Evolutionary conservation across 2,329 filamentous ascomycete species (phyloP).

Genomic region (Gaeumannomyces sp.): DNA sequence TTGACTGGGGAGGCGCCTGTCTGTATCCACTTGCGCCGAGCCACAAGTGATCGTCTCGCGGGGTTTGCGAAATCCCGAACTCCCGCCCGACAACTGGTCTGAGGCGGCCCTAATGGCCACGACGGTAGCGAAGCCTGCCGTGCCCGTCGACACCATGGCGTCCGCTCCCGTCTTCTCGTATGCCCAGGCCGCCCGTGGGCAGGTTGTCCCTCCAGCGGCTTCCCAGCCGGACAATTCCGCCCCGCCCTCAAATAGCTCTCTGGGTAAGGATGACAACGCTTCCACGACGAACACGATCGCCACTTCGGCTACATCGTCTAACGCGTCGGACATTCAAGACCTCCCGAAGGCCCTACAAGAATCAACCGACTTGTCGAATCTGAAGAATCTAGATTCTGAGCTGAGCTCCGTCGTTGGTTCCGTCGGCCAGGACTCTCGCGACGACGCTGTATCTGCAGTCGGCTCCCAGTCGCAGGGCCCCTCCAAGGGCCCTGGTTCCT

Average conservation of each 20-base stretch:
- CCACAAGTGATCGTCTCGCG: slow-evolving; percentile 6
- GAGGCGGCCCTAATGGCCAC: slow-evolving; percentile 5
- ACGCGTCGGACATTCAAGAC: slow-evolving; percentile 26
- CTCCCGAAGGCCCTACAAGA: slow-evolving; percentile 19
- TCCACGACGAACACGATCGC: slow-evolving; percentile 20
- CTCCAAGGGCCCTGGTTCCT: slow-evolving; percentile 41
- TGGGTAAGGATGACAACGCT: slow-evolving; percentile 27
- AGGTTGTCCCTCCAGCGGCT: slow-evolving; percentile 39
- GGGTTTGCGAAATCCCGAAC: slow-evolving; percentile 1
- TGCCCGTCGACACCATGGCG: slow-evolving; percentile 36
- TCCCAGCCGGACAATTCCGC: slow-evolving; percentile 23
- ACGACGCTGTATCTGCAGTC: slow-evolving; percentile 12
- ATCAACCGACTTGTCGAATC: slow-evolving; percentile 18
- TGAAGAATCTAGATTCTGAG: slow-evolving; percentile 23
- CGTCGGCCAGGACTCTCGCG: slow-evolving; percentile 18
- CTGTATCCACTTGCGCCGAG: slow-evolving; percentile 10
- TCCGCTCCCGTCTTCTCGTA: slow-evolving; percentile 72
- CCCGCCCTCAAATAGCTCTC: slow-evolving; percentile 26
- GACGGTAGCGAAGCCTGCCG: slow-evolving; percentile 4
- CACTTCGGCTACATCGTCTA: slow-evolving; percentile 31
- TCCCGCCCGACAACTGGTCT: neutral
- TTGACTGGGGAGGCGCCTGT: slow-evolving; percentile 12
- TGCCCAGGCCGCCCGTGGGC: slow-evolving; percentile 88
- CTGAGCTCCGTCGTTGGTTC: slow-evolving; percentile 21
- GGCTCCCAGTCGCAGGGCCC: slow-evolving; percentile 15